A percentile compares a stretch with the other conserved stretches of the same genome.
Evolutionary conservation across 306 rosid species (phyloP).

Genomic region (Mimosa bimucronata): DNA sequence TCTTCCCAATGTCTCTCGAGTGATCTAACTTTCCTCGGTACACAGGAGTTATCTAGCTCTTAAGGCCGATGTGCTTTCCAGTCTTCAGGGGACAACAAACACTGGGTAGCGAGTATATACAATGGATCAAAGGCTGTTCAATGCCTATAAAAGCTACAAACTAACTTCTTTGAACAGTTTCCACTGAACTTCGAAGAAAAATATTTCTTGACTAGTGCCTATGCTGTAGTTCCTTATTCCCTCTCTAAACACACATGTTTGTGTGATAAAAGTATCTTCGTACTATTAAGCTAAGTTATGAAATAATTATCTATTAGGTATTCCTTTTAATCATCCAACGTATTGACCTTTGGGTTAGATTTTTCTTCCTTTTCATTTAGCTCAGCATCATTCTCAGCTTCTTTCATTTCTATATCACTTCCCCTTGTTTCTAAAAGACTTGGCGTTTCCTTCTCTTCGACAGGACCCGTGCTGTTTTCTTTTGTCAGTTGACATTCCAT

Average conservation of each 20-base stretch:
- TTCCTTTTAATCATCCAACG: slow-evolving; percentile 56
- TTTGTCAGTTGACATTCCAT: slow-evolving; percentile 42
- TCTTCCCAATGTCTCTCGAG: neutral
- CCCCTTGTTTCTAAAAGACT: slow-evolving; percentile 8
- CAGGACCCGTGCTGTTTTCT: slow-evolving; percentile 34
- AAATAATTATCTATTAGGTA: slow-evolving; percentile 9
- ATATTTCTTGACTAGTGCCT: neutral
- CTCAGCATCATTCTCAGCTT: slow-evolving; percentile 25
- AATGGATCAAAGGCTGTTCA: slow-evolving; percentile 1
- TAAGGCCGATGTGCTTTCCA: neutral
- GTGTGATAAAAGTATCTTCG: neutral
- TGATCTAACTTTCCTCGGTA: neutral
- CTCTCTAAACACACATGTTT: neutral
- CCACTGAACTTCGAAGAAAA: neutral
- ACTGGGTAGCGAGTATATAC: neutral
- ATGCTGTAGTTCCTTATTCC: neutral
- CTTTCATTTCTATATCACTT: slow-evolving; percentile 40
- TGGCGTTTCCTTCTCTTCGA: neutral
- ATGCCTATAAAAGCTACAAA: neutral
- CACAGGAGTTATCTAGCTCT: neutral
- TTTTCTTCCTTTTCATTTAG: slow-evolving; percentile 44
- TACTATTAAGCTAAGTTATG: slow-evolving; percentile 30
- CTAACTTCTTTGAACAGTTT: neutral
- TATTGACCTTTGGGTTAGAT: slow-evolving; percentile 40
- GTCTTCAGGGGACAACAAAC: neutral